These are phyloP conservation scores for Elsinoe australis DNA, from an alignment of 2,329 filamentous ascomycete species.

Conservation along the genomic window DNA sequence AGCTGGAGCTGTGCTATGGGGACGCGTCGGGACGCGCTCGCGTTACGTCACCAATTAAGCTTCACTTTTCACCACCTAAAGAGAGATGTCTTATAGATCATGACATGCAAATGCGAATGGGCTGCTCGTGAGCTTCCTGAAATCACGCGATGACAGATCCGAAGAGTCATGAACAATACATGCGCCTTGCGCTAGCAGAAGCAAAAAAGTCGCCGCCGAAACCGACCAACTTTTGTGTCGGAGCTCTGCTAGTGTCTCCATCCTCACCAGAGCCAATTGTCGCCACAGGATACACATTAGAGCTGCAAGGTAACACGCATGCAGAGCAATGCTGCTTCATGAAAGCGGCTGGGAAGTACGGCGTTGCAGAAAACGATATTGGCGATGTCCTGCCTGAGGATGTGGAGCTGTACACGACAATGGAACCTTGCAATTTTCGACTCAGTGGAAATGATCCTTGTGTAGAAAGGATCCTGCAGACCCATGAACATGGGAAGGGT, in stretches of 20 bases:
- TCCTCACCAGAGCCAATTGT: slow-evolving; percentile 50
- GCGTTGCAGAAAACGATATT: slow-evolving; percentile 48
- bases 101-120: no score
- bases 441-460: slow-evolving; percentile 70
- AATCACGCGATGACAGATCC: slow-evolving; percentile 7
- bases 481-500: slow-evolving; percentile 41
- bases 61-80: slow-evolving; percentile 22
- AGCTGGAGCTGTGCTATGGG: slow-evolving; percentile 15
- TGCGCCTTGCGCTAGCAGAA: slow-evolving; percentile 66
- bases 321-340: slow-evolving; percentile 87
- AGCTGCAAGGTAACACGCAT: slow-evolving; percentile 87
- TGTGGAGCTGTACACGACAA: slow-evolving; percentile 75
- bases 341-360: slow-evolving; percentile 50
- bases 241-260: slow-evolving; percentile 60
- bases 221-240: slow-evolving; percentile 88
- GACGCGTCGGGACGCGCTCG: slow-evolving; percentile 18
- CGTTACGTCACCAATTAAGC: slow-evolving; percentile 8
- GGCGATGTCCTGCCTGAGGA: slow-evolving; percentile 45
- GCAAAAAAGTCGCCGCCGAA: slow-evolving; percentile 74
- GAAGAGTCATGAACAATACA: slow-evolving; percentile 37
- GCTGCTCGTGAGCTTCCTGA: slow-evolving; percentile 15
- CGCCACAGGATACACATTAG: slow-evolving; percentile 81
- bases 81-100: no score
- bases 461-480: slow-evolving; percentile 66
- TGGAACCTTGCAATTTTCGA: slow-evolving; percentile 74